phyloP scores from a whole-genome alignment of 495 filamentous ascomycete genomes.

The Xylaria longipes region DNA sequence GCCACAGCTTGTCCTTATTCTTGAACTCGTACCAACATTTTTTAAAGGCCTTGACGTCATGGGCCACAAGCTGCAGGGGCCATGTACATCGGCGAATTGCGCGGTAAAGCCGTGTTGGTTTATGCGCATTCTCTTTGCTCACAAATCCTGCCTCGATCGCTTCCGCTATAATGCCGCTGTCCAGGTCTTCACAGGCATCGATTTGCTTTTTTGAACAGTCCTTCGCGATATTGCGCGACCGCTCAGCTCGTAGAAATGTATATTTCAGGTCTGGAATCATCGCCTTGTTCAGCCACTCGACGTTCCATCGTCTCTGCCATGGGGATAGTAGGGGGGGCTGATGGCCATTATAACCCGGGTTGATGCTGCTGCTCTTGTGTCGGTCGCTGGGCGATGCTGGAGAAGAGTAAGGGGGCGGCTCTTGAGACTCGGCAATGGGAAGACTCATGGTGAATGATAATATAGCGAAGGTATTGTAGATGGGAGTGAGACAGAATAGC shows the following conservation, averaged over 20 bases:
- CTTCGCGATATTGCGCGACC: not conserved
- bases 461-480: not conserved
- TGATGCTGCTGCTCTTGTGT: not conserved
- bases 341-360: not conserved
- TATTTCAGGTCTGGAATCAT: not conserved
- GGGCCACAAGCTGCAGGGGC: not conserved
- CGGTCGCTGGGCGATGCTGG: not conserved
- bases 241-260: not conserved
- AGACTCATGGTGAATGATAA: not conserved
- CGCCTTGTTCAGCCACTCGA: not conserved
- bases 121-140: not conserved
- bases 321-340: not conserved
- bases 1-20: slow-evolving; percentile 8
- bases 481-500: not conserved
- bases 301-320: slow-evolving; percentile 2
- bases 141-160: slow-evolving; percentile 1
- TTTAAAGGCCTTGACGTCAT: not conserved
- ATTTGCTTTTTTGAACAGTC: not conserved
- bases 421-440: not conserved
- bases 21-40: slow-evolving; percentile 5
- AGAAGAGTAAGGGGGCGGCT: not conserved
- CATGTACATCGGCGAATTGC: not conserved
- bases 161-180: not conserved
- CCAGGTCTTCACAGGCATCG: not conserved
- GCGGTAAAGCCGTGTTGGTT: not conserved